These are phyloP conservation scores for Lactarius quietus DNA, from an alignment of 768 basidiomycete genomes.

Conservation along the genomic window DNA sequence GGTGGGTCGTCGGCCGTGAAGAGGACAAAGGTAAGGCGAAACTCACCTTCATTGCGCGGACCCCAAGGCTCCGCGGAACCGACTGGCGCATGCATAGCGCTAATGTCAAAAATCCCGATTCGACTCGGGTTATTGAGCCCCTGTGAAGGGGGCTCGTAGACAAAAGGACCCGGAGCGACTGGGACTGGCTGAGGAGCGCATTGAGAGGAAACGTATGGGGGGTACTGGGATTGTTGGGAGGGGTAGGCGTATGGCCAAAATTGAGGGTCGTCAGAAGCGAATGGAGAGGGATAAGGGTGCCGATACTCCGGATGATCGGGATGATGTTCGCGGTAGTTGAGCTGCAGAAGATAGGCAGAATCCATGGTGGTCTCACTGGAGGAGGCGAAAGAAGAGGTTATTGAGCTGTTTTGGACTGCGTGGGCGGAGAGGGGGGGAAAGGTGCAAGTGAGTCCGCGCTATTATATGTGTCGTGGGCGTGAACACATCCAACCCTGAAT, in stretches of 20 bases:
- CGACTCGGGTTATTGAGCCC: slow-evolving; percentile 1
- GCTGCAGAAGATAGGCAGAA: slow-evolving; percentile 12
- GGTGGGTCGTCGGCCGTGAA: background rate
- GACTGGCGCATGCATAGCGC: slow-evolving; percentile 6
- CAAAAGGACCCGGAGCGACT: background rate
- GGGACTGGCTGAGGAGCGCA: slow-evolving; percentile 8
- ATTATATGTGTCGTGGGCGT: slow-evolving; percentile 14
- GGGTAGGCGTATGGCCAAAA: slow-evolving; percentile 21
- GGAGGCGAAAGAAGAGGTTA: background rate
- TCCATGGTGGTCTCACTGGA: slow-evolving; percentile 5
- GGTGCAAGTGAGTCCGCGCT: background rate
- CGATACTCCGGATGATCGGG: slow-evolving; percentile 15
- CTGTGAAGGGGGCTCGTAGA: background rate
- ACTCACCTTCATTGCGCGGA: slow-evolving; percentile 9
- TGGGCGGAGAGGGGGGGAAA: slow-evolving; percentile 18
- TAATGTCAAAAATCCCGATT: slow-evolving; percentile 17
- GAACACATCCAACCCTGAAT: background rate
- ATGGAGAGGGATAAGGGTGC: slow-evolving; percentile 4
- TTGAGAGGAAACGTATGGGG: slow-evolving; percentile 16
- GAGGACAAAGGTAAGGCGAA: background rate
- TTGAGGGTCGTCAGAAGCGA: slow-evolving; percentile 17
- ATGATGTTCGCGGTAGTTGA: slow-evolving; percentile 14
- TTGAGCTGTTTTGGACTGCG: slow-evolving; percentile 16
- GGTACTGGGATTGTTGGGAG: background rate
- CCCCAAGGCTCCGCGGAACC: slow-evolving; percentile 16